These are phyloP conservation scores for Gossypium gossypioides DNA, from an alignment of 441 rosid genomes.

Conservation along the genomic window DNA sequence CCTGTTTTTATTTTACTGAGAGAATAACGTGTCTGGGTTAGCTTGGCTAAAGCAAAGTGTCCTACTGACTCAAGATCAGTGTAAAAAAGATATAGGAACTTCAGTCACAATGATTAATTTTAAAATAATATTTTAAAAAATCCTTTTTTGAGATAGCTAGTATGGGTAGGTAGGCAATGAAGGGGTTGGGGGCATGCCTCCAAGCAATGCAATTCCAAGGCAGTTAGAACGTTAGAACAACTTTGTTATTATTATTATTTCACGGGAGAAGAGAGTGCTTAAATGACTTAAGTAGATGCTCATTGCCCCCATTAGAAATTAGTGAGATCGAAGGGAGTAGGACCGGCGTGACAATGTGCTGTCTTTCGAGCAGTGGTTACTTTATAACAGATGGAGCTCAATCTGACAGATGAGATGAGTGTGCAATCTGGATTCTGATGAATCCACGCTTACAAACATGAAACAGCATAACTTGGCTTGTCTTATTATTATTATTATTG, in stretches of 20 bases:
- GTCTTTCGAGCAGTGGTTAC: background rate
- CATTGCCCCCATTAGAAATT: background rate
- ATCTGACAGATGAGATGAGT: background rate
- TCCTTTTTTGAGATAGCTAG: background rate
- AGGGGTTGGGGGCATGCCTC: background rate
- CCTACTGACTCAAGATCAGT: slow-evolving; percentile 9
- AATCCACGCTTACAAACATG: background rate
- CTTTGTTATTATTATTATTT: background rate
- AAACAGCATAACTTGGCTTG: background rate
- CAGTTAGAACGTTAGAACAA: background rate
- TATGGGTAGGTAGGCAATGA: background rate
- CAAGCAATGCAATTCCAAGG: background rate
- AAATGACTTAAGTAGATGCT: background rate
- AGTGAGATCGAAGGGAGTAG: background rate
- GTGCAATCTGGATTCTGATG: background rate
- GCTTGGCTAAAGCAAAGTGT: slow-evolving; percentile 20
- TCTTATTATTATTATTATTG: too few relatives aligned
- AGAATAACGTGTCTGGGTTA: slow-evolving; percentile 3
- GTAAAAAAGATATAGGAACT: background rate
- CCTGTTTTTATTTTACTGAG: background rate
- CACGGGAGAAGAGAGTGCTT: background rate
- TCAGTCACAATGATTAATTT: background rate
- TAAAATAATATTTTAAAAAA: background rate
- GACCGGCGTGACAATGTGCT: background rate
- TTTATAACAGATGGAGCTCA: background rate